These are phyloP conservation scores for Pseudogymnoascus sp. DNA, from an alignment of 2,329 filamentous ascomycete species.

Conservation along the genomic window DNA sequence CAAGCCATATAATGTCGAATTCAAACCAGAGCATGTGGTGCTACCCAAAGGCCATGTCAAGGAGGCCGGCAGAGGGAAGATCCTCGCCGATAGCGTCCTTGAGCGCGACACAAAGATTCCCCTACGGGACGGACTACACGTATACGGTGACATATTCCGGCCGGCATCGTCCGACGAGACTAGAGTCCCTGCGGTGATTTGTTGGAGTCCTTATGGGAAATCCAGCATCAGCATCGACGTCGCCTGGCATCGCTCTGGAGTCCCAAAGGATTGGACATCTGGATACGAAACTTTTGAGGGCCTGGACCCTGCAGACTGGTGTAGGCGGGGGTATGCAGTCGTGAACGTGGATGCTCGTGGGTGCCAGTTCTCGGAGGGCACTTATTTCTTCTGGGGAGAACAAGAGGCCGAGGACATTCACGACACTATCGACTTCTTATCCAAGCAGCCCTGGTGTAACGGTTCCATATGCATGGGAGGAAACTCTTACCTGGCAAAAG, in stretches of 20 bases:
- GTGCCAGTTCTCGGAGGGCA: conserved; percentile 20
- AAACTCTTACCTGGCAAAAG: conserved; percentile 24
- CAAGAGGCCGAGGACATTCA: conserved; percentile 25
- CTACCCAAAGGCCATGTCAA: too few relatives aligned
- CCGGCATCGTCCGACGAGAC: conserved; percentile 10
- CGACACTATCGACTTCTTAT: conserved; percentile 24
- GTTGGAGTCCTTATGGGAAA: conserved; percentile 25
- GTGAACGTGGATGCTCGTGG: conserved; percentile 25
- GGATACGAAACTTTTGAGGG: conserved; percentile 21
- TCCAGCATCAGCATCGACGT: conserved; percentile 19
- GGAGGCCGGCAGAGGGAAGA: too few relatives aligned
- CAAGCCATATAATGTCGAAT: too few relatives aligned
- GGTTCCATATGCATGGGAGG: conserved; percentile 22
- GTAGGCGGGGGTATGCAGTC: conserved; percentile 22
- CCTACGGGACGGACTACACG: conserved; percentile 21
- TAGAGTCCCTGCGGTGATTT: conserved; percentile 20
- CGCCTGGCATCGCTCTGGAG: conserved; percentile 16
- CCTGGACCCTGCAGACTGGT: conserved; percentile 25
- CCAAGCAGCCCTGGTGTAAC: conserved; percentile 22
- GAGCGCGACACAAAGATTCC: conserved; percentile 17
- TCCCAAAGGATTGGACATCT: conserved; percentile 11
- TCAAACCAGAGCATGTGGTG: too few relatives aligned
- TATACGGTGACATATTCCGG: conserved; percentile 23
- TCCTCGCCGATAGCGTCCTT: not conserved
- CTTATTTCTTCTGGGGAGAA: conserved; percentile 12